Conservation (phyloP, 2,329 filamentous ascomycete species). For the Lasiodiplodia sp. region DNA sequence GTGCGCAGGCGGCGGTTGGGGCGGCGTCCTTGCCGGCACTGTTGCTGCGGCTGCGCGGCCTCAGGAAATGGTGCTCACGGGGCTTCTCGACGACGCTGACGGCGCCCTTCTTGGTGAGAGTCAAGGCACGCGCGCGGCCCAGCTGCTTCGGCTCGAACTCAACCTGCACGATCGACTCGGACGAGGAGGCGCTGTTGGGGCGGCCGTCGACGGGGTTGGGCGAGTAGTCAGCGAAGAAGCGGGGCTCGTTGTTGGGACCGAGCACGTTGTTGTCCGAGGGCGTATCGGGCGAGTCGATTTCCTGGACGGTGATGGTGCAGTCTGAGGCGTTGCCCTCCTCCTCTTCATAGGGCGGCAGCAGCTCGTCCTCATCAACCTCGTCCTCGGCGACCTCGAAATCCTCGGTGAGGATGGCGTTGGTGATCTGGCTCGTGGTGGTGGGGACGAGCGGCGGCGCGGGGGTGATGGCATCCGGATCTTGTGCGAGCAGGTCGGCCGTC, state of each 20-base stretch:
- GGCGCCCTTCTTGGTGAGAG: slow-evolving; percentile 11
- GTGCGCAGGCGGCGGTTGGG: no score
- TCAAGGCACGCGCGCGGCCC: slow-evolving; percentile 9
- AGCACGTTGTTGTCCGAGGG: slow-evolving; percentile 15
- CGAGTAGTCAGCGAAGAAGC: slow-evolving; percentile 16
- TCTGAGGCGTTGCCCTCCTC: slow-evolving; percentile 25
- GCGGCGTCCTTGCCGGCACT: neutral
- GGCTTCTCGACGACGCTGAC: slow-evolving; percentile 21
- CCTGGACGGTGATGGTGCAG: slow-evolving; percentile 30
- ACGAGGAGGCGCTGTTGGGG: slow-evolving; percentile 8
- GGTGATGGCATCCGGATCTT: slow-evolving; percentile 20
- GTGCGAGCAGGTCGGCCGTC: slow-evolving; percentile 18
- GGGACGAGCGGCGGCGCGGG: slow-evolving; percentile 1
- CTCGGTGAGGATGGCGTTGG: slow-evolving; percentile 1
- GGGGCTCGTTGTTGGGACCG: slow-evolving; percentile 1
- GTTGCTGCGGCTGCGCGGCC: slow-evolving; percentile 18
- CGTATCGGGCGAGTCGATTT: slow-evolving; percentile 26
- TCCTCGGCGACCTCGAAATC: slow-evolving; percentile 13
- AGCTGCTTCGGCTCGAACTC: slow-evolving; percentile 20
- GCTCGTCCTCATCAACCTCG: slow-evolving; percentile 15
- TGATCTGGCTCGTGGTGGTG: slow-evolving; percentile 15
- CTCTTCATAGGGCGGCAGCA: slow-evolving; percentile 24
- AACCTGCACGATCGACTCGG: neutral
- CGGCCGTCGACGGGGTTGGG: neutral
- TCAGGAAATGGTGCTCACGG: slow-evolving; percentile 12